These are phyloP conservation scores for Thoreauomyces humboldtii DNA, from an alignment of 192 early-diverging fungal genomes.

Conservation along the genomic window DNA sequence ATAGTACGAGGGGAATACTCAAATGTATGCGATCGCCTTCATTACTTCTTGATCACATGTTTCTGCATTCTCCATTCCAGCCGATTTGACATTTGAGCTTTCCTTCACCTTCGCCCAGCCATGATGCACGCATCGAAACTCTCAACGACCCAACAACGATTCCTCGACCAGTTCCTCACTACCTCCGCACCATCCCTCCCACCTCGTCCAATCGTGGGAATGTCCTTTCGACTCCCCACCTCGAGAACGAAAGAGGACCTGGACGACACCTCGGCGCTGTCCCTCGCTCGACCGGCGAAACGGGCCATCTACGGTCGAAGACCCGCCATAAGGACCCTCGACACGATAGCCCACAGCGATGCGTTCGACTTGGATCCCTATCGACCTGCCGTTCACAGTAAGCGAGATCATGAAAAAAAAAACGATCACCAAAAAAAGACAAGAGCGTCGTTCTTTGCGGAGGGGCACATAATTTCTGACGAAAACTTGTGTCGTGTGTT, in stretches of 20 bases:
- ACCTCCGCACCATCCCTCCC: conserved; percentile 27
- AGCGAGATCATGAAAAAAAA: no score
- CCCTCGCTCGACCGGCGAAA: neutral
- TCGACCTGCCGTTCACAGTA: conserved; percentile 30
- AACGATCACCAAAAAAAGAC: no score
- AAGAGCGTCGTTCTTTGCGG: no score
- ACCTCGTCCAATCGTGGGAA: conserved; percentile 18
- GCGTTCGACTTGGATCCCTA: conserved; percentile 40
- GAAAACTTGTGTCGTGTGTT: neutral
- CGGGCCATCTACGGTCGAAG: conserved; percentile 8
- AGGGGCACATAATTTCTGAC: no score
- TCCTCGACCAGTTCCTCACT: conserved; percentile 33
- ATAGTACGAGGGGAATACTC: conserved; percentile 35
- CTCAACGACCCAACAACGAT: conserved; percentile 35
- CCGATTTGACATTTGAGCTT: no score
- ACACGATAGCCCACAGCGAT: conserved; percentile 29
- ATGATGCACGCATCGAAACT: conserved; percentile 55
- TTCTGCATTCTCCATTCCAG: no score
- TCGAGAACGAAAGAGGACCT: neutral
- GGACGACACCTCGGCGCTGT: neutral
- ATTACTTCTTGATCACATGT: no score
- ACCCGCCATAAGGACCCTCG: conserved; percentile 33
- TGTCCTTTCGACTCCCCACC: conserved; percentile 2
- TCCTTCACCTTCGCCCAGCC: conserved; percentile 20
- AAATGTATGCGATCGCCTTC: conserved; percentile 36